A percentile compares a stretch with the other conserved stretches of the same genome.
Evolutionary conservation across 2,329 filamentous ascomycete species (phyloP).

Genomic region (Lachnellula arida): DNA sequence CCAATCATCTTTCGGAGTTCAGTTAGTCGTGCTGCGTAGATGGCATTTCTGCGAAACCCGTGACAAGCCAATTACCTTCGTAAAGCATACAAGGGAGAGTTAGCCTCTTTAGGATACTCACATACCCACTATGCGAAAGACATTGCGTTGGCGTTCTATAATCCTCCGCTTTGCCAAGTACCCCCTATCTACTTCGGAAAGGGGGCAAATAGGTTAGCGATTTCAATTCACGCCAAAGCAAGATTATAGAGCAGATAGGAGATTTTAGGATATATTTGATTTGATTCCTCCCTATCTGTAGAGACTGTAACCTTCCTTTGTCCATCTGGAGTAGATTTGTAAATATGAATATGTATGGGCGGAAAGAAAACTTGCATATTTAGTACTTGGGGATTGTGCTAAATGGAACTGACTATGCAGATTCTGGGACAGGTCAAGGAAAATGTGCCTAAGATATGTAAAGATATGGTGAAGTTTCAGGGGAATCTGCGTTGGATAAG

Average conservation of each 20-base stretch:
- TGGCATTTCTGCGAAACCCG: no score
- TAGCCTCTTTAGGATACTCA: no score
- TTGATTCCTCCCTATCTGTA: background rate
- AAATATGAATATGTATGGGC: background rate
- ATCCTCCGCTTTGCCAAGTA: no score
- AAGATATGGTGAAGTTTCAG: background rate
- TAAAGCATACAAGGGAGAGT: no score
- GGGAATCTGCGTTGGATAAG: background rate
- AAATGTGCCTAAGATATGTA: background rate
- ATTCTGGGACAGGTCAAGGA: background rate
- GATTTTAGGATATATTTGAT: background rate
- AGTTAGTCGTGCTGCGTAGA: no score
- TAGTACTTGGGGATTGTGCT: background rate
- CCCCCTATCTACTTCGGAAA: no score
- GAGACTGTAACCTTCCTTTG: background rate
- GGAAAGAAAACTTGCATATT: background rate
- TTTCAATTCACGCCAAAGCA: background rate
- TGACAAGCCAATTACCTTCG: no score
- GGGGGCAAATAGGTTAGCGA: background rate
- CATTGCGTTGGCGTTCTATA: no score
- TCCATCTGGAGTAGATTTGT: background rate
- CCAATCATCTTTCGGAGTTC: no score
- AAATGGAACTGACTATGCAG: background rate
- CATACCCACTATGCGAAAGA: no score
- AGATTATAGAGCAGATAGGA: background rate